Percentiles rank a stretch among this genome's conserved stretches.
Conservation (phyloP, 768 basidiomycete species). For the Punctularia strigosozonata region DNA sequence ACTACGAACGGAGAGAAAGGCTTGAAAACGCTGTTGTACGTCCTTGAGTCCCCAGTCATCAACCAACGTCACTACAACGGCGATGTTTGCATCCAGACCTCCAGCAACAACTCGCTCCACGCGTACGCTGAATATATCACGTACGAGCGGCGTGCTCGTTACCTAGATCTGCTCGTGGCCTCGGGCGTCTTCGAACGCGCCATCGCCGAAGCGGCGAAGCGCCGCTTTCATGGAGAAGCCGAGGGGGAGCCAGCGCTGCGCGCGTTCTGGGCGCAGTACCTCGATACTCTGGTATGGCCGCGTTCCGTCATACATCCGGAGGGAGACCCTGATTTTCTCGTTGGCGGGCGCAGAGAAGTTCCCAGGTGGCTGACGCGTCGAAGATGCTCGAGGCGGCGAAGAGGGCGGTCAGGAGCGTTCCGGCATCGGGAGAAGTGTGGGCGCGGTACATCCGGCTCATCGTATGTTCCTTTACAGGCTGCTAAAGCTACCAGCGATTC, state of each 20-base stretch:
- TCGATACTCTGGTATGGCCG: slow-evolving; percentile 51
- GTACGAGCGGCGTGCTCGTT: slow-evolving; percentile 48
- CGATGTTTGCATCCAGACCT: slow-evolving; percentile 1
- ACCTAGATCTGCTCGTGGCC: slow-evolving; percentile 47
- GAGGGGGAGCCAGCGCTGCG: slow-evolving; percentile 48
- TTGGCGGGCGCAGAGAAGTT: too few relatives aligned
- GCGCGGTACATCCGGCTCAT: slow-evolving; percentile 63
- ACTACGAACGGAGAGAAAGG: slow-evolving; percentile 51
- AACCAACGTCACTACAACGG: too few relatives aligned
- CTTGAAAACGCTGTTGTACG: slow-evolving; percentile 52
- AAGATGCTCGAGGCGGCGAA: slow-evolving; percentile 26
- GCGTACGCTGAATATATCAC: slow-evolving; percentile 52
- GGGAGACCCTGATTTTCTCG: slow-evolving; percentile 2
- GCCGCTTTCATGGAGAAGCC: slow-evolving; percentile 39
- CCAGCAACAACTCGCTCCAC: slow-evolving; percentile 33
- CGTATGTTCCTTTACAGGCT: slow-evolving; percentile 25
- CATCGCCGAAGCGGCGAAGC: slow-evolving; percentile 57
- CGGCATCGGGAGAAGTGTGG: slow-evolving; percentile 69
- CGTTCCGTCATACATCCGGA: neutral
- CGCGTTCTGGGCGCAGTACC: slow-evolving; percentile 64
- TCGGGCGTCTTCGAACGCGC: slow-evolving; percentile 60
- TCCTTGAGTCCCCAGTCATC: too few relatives aligned
- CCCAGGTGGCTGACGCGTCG: slow-evolving; percentile 31
- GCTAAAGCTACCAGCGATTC: slow-evolving; percentile 2
- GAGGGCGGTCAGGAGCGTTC: slow-evolving; percentile 62